phyloP scores from a whole-genome alignment of 192 early-diverging fungal species.

The Backusella luteola region DNA sequence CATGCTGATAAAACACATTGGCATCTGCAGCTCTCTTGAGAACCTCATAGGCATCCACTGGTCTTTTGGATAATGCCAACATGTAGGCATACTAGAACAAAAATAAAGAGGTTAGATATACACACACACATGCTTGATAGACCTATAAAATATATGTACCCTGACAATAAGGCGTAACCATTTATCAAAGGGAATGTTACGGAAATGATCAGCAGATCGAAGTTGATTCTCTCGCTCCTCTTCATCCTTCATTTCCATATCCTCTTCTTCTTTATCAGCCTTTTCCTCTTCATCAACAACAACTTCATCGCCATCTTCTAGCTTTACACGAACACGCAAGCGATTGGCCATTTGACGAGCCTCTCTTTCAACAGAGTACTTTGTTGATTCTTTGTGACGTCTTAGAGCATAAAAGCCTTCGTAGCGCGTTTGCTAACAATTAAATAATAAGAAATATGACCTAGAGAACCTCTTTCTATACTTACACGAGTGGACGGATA shows the following conservation, averaged over 20 bases:
- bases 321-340: constrained; percentile 8
- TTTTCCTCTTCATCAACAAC: constrained; percentile 9
- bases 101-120: not conserved
- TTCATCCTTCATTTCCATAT: constrained; percentile 15
- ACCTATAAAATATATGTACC: constrained; percentile 32
- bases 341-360: constrained; percentile 25
- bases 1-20: constrained; percentile 61
- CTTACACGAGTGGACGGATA: constrained; percentile 24
- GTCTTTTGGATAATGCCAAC: constrained; percentile 45
- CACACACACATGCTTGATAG: not conserved
- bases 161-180: constrained; percentile 68
- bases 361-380: not conserved
- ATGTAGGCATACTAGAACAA: constrained; percentile 51
- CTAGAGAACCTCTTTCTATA: not conserved
- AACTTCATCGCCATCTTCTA: constrained; percentile 18
- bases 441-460: not conserved
- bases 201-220: constrained; percentile 32
- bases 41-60: constrained; percentile 54
- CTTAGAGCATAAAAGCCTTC: constrained; percentile 22
- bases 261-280: constrained; percentile 18
- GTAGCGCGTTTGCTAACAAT: not conserved
- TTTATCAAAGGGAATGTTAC: constrained; percentile 42
- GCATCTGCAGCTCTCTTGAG: constrained; percentile 57
- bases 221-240: constrained; percentile 35
- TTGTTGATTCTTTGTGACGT: not conserved